These are phyloP conservation scores for Xylariomycetidae sp. DNA, from an alignment of 2,329 filamentous ascomycete species.

Conservation along the genomic window DNA sequence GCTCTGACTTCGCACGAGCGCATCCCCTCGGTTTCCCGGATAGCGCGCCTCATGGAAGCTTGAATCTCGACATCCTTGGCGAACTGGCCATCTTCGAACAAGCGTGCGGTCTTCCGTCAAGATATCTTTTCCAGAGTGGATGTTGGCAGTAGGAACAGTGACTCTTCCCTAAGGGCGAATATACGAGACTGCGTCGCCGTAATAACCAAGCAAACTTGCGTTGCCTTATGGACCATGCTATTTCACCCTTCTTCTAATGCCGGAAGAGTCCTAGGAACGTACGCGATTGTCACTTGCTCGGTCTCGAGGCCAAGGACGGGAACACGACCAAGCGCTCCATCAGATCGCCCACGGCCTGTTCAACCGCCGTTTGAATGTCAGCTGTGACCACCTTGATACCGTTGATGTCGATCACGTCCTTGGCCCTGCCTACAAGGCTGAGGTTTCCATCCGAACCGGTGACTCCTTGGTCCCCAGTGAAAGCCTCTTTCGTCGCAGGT, in stretches of 20 bases:
- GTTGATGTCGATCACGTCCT: slow-evolving; percentile 42
- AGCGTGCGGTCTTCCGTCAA: background rate
- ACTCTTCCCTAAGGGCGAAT: background rate
- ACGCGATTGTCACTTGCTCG: slow-evolving; percentile 2
- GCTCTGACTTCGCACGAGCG: background rate
- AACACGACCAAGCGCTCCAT: slow-evolving; percentile 34
- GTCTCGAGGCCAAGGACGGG: slow-evolving; percentile 14
- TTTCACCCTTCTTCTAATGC: background rate
- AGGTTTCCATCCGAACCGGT: slow-evolving; percentile 27
- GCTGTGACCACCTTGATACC: slow-evolving; percentile 34
- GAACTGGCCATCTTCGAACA: background rate
- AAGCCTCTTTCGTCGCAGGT: no score
- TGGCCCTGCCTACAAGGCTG: slow-evolving; percentile 30
- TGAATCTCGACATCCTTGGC: background rate
- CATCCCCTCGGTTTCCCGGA: no score
- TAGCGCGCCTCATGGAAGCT: no score
- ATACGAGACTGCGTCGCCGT: background rate
- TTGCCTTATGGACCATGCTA: background rate
- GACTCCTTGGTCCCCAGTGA: no score
- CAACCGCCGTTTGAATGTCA: slow-evolving; percentile 33
- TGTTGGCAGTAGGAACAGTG: background rate
- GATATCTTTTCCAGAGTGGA: background rate
- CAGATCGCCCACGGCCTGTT: slow-evolving; percentile 24
- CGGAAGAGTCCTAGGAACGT: background rate
- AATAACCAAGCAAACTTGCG: background rate